Percentiles rank a stretch among this genome's conserved stretches.
Evolutionary conservation across 768 basidiomycete species (phyloP).

Genomic region (Candolleomyces efflorescens): DNA sequence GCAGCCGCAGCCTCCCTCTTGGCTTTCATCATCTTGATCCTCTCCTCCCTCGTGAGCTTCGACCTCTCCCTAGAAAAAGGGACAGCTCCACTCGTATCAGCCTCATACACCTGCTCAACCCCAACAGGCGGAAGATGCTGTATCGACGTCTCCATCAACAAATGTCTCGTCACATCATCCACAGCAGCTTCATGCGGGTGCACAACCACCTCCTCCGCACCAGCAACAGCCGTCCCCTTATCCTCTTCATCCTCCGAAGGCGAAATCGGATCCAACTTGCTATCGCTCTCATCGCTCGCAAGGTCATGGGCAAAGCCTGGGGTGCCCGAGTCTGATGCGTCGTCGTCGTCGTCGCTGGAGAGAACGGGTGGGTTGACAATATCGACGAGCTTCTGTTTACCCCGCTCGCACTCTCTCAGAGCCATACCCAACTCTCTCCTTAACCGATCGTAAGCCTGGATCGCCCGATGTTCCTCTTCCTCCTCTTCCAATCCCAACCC

Average conservation of each 20-base stretch:
- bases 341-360: conserved; percentile 29
- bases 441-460: conserved; percentile 72
- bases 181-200: conserved; percentile 11
- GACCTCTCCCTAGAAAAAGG: conserved; percentile 54
- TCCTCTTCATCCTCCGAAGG: conserved; percentile 29
- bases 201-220: conserved; percentile 23
- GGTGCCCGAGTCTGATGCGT: conserved; percentile 42
- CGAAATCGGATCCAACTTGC: conserved; percentile 37
- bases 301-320: conserved; percentile 51
- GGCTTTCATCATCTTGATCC: conserved; percentile 57
- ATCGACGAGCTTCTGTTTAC: conserved; percentile 58
- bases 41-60: conserved; percentile 69
- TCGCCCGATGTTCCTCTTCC: conserved; percentile 40
- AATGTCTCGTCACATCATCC: conserved; percentile 57
- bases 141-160: conserved; percentile 47
- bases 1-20: conserved; percentile 38
- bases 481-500: conserved; percentile 13
- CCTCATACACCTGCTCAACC: conserved; percentile 82
- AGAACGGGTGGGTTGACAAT: conserved; percentile 40
- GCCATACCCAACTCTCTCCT: conserved; percentile 75
- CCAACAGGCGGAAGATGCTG: conserved; percentile 60
- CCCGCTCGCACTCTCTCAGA: conserved; percentile 78
- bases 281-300: conserved; percentile 46
- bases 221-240: conserved; percentile 17
- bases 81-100: conserved; percentile 42